Conservation (phyloP, 2,329 filamentous ascomycete species). For the Aurifilum marmelostoma region DNA sequence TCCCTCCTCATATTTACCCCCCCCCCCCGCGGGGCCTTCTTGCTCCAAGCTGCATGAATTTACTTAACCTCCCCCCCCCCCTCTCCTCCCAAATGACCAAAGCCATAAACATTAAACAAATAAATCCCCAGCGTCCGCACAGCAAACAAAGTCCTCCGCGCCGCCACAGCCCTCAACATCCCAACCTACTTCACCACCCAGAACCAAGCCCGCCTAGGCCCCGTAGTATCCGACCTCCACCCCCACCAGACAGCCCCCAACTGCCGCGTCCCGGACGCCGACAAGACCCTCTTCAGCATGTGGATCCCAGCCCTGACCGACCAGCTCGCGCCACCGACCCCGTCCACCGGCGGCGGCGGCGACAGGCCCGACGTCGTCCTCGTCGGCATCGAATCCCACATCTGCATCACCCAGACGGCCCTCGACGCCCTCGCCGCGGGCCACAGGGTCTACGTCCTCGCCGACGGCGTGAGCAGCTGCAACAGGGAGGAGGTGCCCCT, state of each 20-base stretch:
- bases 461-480: conserved; percentile 87
- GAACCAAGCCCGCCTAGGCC: conserved; percentile 75
- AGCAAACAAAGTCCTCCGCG: conserved; percentile 69
- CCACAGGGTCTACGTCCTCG: conserved; percentile 82
- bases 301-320: conserved; percentile 67
- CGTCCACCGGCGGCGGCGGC: no score
- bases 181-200: conserved; percentile 89
- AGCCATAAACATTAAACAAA: no score
- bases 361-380: conserved; percentile 65
- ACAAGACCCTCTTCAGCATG: conserved; percentile 95
- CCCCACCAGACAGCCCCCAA: conserved; percentile 54
- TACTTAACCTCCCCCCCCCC: no score
- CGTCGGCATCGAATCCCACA: conserved; percentile 90
- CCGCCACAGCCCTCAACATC: conserved; percentile 67
- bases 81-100: no score
- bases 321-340: conserved; percentile 37
- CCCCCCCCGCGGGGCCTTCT: no score
- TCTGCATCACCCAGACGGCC: conserved; percentile 91
- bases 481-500: conserved; percentile 81
- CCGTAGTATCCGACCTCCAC: conserved; percentile 74
- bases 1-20: conserved; percentile 26
- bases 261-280: conserved; percentile 53
- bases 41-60: no score
- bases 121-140: conserved; percentile 59
- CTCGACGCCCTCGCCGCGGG: conserved; percentile 77